Base-by-base conservation (phyloP, 805 yeast genomes). In the Kodamaea lidongshanica region DNA sequence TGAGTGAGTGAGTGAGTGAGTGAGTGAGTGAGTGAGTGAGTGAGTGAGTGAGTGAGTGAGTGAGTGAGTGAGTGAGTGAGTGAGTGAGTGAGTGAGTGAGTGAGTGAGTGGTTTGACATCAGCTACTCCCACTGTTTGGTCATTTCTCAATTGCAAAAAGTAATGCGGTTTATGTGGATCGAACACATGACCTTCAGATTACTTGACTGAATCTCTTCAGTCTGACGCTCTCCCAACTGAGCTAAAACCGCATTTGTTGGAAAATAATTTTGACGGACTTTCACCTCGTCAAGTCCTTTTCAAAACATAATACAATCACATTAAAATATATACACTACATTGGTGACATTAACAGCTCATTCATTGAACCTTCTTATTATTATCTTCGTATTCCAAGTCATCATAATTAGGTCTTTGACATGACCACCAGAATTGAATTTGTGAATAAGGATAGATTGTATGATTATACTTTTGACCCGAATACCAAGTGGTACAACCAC, bases 121-220 rank as follows among this genome's bases (percentile, higher is more conserved):
- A n/a, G n/a, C n/a, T n/a, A n/a, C n/a, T n/a, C n/a, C n/a, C n/a
- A n/a, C n/a, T n/a, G n/a, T n/a, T n/a, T n/a, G n/a, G n/a, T n/a
- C n/a, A n/a, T n/a, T n/a, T n/a, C n/a, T n/a, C 17, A 9, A 24
- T 13, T 15, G 23, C 12, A 23, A 27, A 28, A 54, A 48, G 41
- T 35, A 29, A 45, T 72, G 78, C 78, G 75, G 69, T 56, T 69
- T 72, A 73, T 76, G 84, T 74, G 85, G 84, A 75, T 78, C 79
- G 85, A 79, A 79, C 85, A 74, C 84, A 76, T 79, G 83, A 77
- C 86, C 86, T 79, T 72, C 83, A 77, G 83, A 77, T 38, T 39
- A 37, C 33, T 44, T 38, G 40, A 40, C 44, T 37, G 42, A 39
- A 40, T 35, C 28, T 33, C 52, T 47, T 52, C 59, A 54, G 59